Evolutionary conservation across 805 yeast genomes (phyloP), one percentile per base, ranked within the genome.

Genomic region (Suhomyces emberorum): DNA sequence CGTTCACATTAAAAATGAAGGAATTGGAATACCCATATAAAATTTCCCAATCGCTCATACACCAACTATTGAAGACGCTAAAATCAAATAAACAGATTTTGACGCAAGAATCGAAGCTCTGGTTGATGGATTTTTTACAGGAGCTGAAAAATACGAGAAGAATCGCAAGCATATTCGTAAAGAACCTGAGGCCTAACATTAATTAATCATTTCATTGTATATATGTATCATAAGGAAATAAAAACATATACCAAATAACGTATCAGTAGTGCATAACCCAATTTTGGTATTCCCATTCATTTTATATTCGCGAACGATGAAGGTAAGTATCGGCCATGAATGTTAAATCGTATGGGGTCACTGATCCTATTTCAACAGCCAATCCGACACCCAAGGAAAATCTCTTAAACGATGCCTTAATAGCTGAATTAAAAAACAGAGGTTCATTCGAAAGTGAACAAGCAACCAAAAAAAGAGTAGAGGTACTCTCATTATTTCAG

Each of bases 361-460:
- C 93, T 14, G 77, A 76, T 15, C 97, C 98, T 1, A 84, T 91
- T 25, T 87, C 97, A 0, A 60, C 72, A n/a, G 87, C 81, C 0
- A 86, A 85, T 7, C 89, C 98, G 0, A 83, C 95, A 0, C 78
- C 87, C 1, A 77, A 77, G 19, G 98, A 93, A 56, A 79, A 79
- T 35, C 67, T 65, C 18, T 60, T 88, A 38, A 93, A 93, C 55
- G 95, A 85, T 52, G 61, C 68, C 30, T 65, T 93, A 57, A 79
- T 93, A 30, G 76, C 72, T 35, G 97, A 88, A 57, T 69, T 93
- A 32, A 84, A 88, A 56, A 70, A 65, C 17, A 85, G 85, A 49
- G 91, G 89, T 3, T 88, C 96, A 1, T 93, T 93, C 57, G 98
- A 93, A 59, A 70, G 82, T 32, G 96, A 88, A 54, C 74, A 69